These are phyloP conservation scores for Dittrichia graveolens DNA, from an alignment of 129 eudicot genomes.

Conservation along the genomic window DNA sequence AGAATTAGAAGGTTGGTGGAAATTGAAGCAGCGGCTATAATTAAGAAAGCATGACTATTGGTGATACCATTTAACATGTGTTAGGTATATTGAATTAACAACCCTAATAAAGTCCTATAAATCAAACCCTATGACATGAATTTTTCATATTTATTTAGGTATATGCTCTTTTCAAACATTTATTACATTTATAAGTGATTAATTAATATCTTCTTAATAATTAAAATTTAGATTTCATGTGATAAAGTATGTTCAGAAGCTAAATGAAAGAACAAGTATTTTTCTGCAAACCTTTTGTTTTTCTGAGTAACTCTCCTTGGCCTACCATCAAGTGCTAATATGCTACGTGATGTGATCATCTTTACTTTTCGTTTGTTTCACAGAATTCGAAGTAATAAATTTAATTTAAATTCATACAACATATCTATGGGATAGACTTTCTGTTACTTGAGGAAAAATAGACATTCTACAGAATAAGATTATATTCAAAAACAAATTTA, in stretches of 20 bases:
- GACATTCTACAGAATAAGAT: no score
- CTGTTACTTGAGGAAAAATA: no score
- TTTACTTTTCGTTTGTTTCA: no score
- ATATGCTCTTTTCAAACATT: slow-evolving; percentile 35
- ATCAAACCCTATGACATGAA: slow-evolving; percentile 29
- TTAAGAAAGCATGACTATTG: slow-evolving; percentile 29
- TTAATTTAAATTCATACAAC: no score
- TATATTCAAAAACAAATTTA: no score
- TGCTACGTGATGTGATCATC: no score
- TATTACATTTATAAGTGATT: slow-evolving; percentile 14
- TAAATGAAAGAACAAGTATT: not conserved
- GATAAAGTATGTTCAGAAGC: not conserved
- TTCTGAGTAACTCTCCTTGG: no score
- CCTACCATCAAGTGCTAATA: no score
- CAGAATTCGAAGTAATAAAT: no score
- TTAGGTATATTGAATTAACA: slow-evolving; percentile 42
- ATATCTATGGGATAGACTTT: no score
- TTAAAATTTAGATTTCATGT: not conserved
- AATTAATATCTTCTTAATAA: not conserved
- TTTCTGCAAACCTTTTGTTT: no score
- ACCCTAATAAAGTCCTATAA: slow-evolving; percentile 38
- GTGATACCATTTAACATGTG: slow-evolving; percentile 36
- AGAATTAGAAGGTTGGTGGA: slow-evolving; percentile 27
- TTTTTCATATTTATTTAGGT: slow-evolving; percentile 37
- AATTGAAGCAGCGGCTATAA: slow-evolving; percentile 20